Evolutionary conservation across 345 rosid genomes (phyloP), one percentile per base, ranked within the genome.

Genomic region (Xanthoceras sorbifolium): DNA sequence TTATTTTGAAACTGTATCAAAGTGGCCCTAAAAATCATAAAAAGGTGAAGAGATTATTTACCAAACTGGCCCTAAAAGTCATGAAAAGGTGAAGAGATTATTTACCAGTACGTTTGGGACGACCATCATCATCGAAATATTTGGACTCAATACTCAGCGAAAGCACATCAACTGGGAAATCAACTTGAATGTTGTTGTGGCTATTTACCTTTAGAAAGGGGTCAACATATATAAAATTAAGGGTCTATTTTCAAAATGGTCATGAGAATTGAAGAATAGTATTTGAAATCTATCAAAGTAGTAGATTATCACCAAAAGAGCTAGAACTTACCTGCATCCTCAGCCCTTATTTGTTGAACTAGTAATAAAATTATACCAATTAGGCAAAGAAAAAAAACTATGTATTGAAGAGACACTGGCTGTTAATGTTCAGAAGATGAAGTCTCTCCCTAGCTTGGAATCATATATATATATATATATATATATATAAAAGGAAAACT

Each of bases 81-180:
- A 9, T 1, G n/a, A 18, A 25, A 10, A 25, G 11, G 4, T n/a
- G n/a, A 29, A n/a, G 6, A 0, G 6, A n/a, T 11, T n/a, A 4
- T 0, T 50, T 61, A 89, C 95, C 95, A 14, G 89, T 85, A 78
- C 98, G 80, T 81, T 87, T 88, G 78, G 73, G 88, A 40, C 90
- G 92, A 63, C 98, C 98, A 62, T 93, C 97, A 14, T 93, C 93
- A 31, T 93, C 97, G 25, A 90, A 83, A 78, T 87, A 88, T 61
- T 80, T 76, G 75, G 90, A 82, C 78, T 68, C 90, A 18, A 18
- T 71, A 64, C 46, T 42, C 15, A 44, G 85, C 5, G 79, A 67
- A 40, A 80, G 85, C 72, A 64, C 66, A 29, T 78, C 77, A n/a
- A n/a, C n/a, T n/a, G n/a, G n/a, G n/a, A n/a, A n/a, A 20, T 22